Percentiles rank a stretch among this genome's conserved stretches.
Conservation (phyloP, 2,329 filamentous ascomycete genomes). For the Didymella sp. region DNA sequence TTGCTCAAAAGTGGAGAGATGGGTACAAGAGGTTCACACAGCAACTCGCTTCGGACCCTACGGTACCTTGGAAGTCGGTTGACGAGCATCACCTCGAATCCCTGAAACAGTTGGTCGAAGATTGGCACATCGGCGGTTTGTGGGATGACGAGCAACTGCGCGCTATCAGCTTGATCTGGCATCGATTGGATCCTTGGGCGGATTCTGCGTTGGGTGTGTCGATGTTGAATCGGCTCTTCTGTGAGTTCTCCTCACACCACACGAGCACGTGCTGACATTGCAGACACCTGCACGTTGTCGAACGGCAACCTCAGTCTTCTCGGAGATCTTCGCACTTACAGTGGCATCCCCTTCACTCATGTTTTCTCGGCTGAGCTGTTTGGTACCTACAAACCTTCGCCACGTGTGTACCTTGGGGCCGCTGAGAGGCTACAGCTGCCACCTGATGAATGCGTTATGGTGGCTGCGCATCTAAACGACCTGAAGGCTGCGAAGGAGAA, state of each 20-base stretch:
- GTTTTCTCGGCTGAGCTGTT: conserved; percentile 75
- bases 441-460: conserved; percentile 72
- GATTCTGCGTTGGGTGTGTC: conserved; percentile 67
- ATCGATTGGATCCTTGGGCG: conserved; percentile 72
- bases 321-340: conserved; percentile 66
- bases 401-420: conserved; percentile 72
- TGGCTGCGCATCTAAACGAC: conserved; percentile 77
- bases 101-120: conserved; percentile 64
- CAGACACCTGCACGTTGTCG: conserved; percentile 69
- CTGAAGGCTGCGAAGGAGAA: conserved; percentile 68
- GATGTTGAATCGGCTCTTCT: conserved; percentile 60
- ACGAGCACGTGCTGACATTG: neutral
- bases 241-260: conserved; percentile 25
- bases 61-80: conserved; percentile 67
- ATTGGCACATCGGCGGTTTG: conserved; percentile 64
- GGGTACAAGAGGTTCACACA: conserved; percentile 69
- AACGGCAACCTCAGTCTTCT: conserved; percentile 77
- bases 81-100: conserved; percentile 74
- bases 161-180: conserved; percentile 69
- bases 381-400: conserved; percentile 75
- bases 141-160: conserved; percentile 57
- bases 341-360: conserved; percentile 66
- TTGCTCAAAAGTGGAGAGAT: conserved; percentile 75
- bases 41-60: conserved; percentile 56
- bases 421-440: conserved; percentile 63